Evolutionary conservation across 2,329 filamentous ascomycete species (phyloP).

Genomic region (Chaetomiaceae sp.): DNA sequence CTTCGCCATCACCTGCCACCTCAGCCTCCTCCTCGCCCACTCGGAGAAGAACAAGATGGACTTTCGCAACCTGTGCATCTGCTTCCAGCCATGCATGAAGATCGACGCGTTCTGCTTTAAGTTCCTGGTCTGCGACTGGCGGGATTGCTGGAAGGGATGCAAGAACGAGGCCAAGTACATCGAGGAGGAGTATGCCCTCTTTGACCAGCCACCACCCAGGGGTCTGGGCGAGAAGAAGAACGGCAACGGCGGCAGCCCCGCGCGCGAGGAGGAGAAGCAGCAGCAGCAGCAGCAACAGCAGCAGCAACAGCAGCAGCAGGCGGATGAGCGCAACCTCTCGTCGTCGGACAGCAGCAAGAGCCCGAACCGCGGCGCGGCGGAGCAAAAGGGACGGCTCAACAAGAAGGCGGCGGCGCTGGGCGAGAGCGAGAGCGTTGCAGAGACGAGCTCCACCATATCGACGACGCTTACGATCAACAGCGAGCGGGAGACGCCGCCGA

Average conservation of each 20-base stretch:
- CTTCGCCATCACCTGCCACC: constrained; percentile 94
- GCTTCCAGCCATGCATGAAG: constrained; percentile 95
- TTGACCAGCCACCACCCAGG: constrained; percentile 52
- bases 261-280: constrained; percentile 13
- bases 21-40: constrained; percentile 85
- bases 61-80: constrained; percentile 91
- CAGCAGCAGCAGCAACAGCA: constrained; percentile 16
- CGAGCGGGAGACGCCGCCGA: constrained; percentile 36
- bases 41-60: constrained; percentile 98
- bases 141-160: constrained; percentile 95
- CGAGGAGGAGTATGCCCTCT: constrained; percentile 60
- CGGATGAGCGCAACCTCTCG: constrained; percentile 55
- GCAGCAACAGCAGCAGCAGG: no score
- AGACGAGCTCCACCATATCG: constrained; percentile 42
- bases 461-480: constrained; percentile 45
- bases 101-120: constrained; percentile 94
- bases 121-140: constrained; percentile 92
- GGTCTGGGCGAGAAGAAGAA: constrained; percentile 2
- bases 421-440: constrained; percentile 42
- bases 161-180: constrained; percentile 81
- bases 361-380: constrained; percentile 33
- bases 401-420: constrained; percentile 37
- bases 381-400: constrained; percentile 36
- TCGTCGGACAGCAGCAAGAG: constrained; percentile 63
- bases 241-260: constrained; percentile 15